These are phyloP conservation scores for Aspergillus bombycis DNA, from an alignment of 2,329 filamentous ascomycete genomes.

Conservation along the genomic window DNA sequence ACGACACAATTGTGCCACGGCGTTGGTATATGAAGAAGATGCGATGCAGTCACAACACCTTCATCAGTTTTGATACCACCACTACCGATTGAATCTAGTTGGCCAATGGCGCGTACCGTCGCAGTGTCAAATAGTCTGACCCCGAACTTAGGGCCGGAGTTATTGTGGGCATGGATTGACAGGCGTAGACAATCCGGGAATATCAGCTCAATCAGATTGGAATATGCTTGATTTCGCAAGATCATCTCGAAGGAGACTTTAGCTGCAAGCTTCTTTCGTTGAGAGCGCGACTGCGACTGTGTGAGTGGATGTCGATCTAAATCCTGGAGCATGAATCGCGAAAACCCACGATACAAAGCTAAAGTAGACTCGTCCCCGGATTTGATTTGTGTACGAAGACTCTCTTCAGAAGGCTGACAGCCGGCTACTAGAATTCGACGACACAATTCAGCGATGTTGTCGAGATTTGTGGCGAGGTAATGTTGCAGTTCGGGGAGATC, in stretches of 20 bases:
- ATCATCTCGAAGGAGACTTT: slow-evolving; percentile 43
- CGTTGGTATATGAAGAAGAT: slow-evolving; percentile 42
- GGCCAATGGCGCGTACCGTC: slow-evolving; percentile 30
- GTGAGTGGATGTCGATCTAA: slow-evolving; percentile 23
- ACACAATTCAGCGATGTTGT: background rate
- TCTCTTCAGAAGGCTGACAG: slow-evolving; percentile 8
- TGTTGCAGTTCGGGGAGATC: background rate
- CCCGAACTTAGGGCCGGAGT: slow-evolving; percentile 45
- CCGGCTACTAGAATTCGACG: background rate
- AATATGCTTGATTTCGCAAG: slow-evolving; percentile 52
- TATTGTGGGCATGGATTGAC: slow-evolving; percentile 48
- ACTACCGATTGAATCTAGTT: slow-evolving; percentile 5
- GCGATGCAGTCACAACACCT: slow-evolving; percentile 9
- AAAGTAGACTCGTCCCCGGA: slow-evolving; percentile 33
- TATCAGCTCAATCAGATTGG: slow-evolving; percentile 51
- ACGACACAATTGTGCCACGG: slow-evolving; percentile 48
- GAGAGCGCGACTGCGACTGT: slow-evolving; percentile 29
- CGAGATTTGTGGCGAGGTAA: background rate
- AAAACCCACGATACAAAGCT: slow-evolving; percentile 39
- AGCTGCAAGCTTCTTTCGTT: slow-evolving; percentile 40
- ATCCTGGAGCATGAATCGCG: slow-evolving; percentile 43
- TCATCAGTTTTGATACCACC: background rate
- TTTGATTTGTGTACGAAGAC: slow-evolving; percentile 33
- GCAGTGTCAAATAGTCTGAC: slow-evolving; percentile 42
- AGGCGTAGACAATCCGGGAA: slow-evolving; percentile 52